Evolutionary conservation across 2,329 filamentous ascomycete genomes (phyloP).

Genomic region (Dactylellina leptospora): DNA sequence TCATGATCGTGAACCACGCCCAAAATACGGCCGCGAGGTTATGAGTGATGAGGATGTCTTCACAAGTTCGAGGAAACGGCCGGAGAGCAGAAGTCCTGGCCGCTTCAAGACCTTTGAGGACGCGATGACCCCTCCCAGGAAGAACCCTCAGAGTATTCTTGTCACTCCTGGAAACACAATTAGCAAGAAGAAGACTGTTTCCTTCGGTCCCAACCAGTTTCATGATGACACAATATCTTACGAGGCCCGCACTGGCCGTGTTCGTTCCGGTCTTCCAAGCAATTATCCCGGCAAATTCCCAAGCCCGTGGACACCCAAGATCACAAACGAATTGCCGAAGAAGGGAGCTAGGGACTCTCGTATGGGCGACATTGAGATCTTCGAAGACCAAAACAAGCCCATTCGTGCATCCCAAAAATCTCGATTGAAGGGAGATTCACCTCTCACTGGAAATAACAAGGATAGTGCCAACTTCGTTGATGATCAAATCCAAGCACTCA

Average conservation of each 20-base stretch:
- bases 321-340: slow-evolving; percentile 55
- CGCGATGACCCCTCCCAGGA: slow-evolving; percentile 23
- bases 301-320: slow-evolving; percentile 64
- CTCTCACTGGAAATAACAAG: slow-evolving; percentile 7
- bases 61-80: slow-evolving; percentile 36
- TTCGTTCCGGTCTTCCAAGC: slow-evolving; percentile 63
- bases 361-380: slow-evolving; percentile 51
- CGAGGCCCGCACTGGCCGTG: slow-evolving; percentile 60
- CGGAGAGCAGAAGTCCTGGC: slow-evolving; percentile 25
- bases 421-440: slow-evolving; percentile 29
- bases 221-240: slow-evolving; percentile 62
- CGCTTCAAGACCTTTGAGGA: slow-evolving; percentile 33
- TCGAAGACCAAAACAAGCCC: slow-evolving; percentile 53
- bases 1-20: slow-evolving; percentile 35
- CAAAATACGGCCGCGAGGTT: slow-evolving; percentile 26
- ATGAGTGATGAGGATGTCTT: slow-evolving; percentile 51
- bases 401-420: slow-evolving; percentile 14
- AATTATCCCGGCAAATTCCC: slow-evolving; percentile 67
- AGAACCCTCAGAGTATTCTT: slow-evolving; percentile 65
- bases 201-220: slow-evolving; percentile 64
- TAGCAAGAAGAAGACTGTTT: slow-evolving; percentile 65
- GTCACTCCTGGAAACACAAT: slow-evolving; percentile 65
- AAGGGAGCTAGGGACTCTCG: slow-evolving; percentile 32
- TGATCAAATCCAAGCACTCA: slow-evolving; percentile 52
- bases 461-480: slow-evolving; percentile 31